Evolutionary conservation across 305 asterid genomes (phyloP).

Genomic region (Fraxinus nigra): DNA sequence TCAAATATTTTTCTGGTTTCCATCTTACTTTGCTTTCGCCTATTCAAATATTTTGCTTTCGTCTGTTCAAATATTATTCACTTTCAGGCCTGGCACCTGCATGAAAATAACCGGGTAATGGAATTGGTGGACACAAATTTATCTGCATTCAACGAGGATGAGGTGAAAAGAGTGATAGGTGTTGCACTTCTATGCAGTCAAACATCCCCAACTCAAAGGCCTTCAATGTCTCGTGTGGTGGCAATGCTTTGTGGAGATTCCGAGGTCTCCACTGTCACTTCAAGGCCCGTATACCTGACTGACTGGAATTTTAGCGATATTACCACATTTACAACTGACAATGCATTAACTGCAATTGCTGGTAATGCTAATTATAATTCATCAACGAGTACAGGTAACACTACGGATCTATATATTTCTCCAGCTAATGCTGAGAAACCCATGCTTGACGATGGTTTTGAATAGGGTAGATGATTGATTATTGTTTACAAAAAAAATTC

Average conservation of each 20-base stretch:
- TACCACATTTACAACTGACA: constrained; percentile 24
- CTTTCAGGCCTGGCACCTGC: constrained; percentile 53
- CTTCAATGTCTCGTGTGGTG: neutral
- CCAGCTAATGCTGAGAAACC: constrained; percentile 29
- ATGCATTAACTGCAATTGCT: constrained; percentile 2
- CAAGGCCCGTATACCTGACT: constrained; percentile 50
- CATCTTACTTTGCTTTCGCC: neutral
- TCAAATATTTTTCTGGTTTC: neutral
- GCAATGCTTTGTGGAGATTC: neutral
- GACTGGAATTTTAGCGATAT: constrained; percentile 53
- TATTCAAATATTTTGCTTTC: neutral
- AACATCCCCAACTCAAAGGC: constrained; percentile 31
- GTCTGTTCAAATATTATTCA: neutral
- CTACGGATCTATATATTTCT: constrained; percentile 16
- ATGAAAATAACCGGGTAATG: constrained; percentile 39
- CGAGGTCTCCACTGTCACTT: neutral
- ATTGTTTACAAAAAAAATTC: no score
- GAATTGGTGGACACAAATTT: constrained; percentile 43
- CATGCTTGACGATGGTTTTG: constrained; percentile 28
- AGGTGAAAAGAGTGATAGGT: constrained; percentile 43
- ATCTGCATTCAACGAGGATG: constrained; percentile 31
- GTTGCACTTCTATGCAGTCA: constrained; percentile 67
- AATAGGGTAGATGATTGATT: constrained; percentile 30
- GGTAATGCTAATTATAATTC: constrained; percentile 7
- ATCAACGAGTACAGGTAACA: neutral